Evolutionary conservation across 192 early-diverging fungal genomes (phyloP).

Genomic region (Mortierella claussenii): DNA sequence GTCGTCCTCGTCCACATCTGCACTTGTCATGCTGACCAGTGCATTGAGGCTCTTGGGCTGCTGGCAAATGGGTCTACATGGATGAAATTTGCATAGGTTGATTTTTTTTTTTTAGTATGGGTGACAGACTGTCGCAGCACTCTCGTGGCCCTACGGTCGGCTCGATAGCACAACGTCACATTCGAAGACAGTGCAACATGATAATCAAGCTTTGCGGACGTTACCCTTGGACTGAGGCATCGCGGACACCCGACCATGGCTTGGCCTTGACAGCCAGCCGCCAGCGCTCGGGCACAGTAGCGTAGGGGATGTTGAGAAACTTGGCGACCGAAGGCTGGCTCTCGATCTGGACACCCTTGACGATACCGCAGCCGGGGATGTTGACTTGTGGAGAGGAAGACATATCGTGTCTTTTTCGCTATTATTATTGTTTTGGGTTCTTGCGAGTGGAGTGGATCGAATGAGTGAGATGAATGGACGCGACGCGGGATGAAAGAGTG

Average conservation of each 20-base stretch:
- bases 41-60: constrained; percentile 26
- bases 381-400: constrained; percentile 17
- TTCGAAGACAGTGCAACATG: no score
- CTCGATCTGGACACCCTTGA: constrained; percentile 13
- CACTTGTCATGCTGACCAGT: constrained; percentile 14
- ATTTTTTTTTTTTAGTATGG: no score
- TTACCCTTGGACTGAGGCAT: constrained; percentile 34
- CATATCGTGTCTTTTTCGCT: constrained; percentile 8
- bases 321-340: constrained; percentile 26
- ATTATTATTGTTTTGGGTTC: neutral
- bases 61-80: constrained; percentile 24
- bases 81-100: neutral
- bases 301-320: constrained; percentile 51
- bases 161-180: no score
- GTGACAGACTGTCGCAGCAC: no score
- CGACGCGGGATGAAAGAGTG: no score
- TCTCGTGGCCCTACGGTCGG: no score
- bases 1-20: constrained; percentile 19
- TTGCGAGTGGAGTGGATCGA: no score
- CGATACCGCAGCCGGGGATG: constrained; percentile 28
- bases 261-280: constrained; percentile 20
- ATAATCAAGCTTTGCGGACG: no score
- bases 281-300: constrained; percentile 48
- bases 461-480: no score
- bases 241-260: constrained; percentile 37